These are phyloP conservation scores for Selaginella tamariscina DNA, from an alignment of 75 land plant genomes.

Conservation along the genomic window DNA sequence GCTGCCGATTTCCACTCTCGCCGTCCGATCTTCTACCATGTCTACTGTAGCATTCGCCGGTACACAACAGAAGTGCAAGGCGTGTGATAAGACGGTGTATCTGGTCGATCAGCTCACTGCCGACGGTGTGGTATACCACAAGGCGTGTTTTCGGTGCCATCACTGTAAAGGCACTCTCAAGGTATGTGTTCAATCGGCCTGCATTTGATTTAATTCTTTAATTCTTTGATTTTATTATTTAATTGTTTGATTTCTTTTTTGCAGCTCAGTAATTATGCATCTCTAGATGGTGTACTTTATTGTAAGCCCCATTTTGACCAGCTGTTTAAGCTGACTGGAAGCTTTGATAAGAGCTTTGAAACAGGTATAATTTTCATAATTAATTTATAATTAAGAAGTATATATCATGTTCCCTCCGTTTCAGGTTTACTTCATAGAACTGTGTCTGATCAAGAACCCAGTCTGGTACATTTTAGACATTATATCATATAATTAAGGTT, in stretches of 20 bases:
- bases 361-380: constrained; percentile 10
- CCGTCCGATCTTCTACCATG: not conserved
- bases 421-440: not conserved
- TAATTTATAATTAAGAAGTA: not conserved
- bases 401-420: not conserved
- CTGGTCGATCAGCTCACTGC: constrained; percentile 54
- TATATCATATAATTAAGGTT: not conserved
- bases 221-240: not conserved
- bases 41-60: constrained; percentile 52
- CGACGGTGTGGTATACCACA: constrained; percentile 56
- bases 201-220: not conserved
- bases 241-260: not conserved
- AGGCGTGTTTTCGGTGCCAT: constrained; percentile 60
- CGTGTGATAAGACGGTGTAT: constrained; percentile 68
- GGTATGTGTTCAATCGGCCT: constrained; percentile 18
- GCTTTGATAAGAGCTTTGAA: constrained; percentile 82
- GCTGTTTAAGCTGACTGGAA: constrained; percentile 76
- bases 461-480: no score
- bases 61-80: constrained; percentile 69
- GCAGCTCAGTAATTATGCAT: constrained; percentile 66
- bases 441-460: no score
- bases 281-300: constrained; percentile 77
- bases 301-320: constrained; percentile 95
- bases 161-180: constrained; percentile 67
- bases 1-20: no score